Conservation (phyloP, 1,284 basidiomycete genomes). For the Trichosporon ovoides region DNA sequence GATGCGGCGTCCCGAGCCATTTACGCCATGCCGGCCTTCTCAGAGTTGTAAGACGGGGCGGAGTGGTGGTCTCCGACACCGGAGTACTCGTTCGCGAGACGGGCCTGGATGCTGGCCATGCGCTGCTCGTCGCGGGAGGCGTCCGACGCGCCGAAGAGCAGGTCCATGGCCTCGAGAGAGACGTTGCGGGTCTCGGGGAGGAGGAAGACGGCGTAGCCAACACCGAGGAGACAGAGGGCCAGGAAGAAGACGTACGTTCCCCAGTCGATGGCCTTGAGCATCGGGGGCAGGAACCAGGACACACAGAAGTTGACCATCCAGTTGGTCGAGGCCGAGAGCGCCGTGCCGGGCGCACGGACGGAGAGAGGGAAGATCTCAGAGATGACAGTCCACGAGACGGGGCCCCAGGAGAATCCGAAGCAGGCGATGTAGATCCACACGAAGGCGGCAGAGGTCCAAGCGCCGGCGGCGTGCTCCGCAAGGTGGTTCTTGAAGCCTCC, state of each 20-base stretch:
- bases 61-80: slow-evolving; percentile 3
- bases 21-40: slow-evolving; percentile 2
- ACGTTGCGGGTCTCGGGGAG: slow-evolving; percentile 26
- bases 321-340: slow-evolving; percentile 22
- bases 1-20: neutral
- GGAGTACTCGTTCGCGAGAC: slow-evolving; percentile 15
- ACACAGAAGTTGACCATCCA: slow-evolving; percentile 27
- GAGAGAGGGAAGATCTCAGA: slow-evolving; percentile 24
- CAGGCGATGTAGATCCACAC: slow-evolving; percentile 25
- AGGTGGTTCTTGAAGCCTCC: slow-evolving; percentile 16
- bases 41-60: neutral
- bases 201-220: slow-evolving; percentile 22
- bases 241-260: slow-evolving; percentile 27
- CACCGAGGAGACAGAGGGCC: slow-evolving; percentile 23
- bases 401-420: slow-evolving; percentile 22
- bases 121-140: slow-evolving; percentile 17
- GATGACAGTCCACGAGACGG: slow-evolving; percentile 25
- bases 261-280: slow-evolving; percentile 19
- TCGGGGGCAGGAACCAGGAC: slow-evolving; percentile 20
- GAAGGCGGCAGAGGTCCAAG: slow-evolving; percentile 23
- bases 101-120: slow-evolving; percentile 17
- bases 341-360: slow-evolving; percentile 19
- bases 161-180: slow-evolving; percentile 23
- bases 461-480: slow-evolving; percentile 10
- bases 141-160: slow-evolving; percentile 21